A percentile compares a stretch with the other conserved stretches of the same genome.
These are phyloP conservation scores for Obba rivulosa DNA, from an alignment of 768 basidiomycete species.

Conservation along the genomic window DNA sequence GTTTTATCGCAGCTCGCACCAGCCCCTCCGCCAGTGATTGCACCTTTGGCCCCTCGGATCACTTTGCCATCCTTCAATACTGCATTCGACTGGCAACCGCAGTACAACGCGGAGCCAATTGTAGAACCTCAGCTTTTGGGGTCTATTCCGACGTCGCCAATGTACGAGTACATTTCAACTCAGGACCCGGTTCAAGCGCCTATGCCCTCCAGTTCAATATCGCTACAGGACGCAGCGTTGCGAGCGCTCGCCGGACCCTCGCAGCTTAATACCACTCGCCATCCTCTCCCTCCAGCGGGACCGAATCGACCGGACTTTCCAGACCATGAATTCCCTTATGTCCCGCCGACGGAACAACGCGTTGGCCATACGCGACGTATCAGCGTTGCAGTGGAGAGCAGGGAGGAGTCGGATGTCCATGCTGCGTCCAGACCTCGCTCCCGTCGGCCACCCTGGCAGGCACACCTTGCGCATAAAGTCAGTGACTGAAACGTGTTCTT, in stretches of 20 bases:
- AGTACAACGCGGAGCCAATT: too few species aligned
- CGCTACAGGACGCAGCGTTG: not conserved
- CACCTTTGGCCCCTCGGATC: not conserved
- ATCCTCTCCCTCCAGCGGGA: too few species aligned
- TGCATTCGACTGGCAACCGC: too few species aligned
- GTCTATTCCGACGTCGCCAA: too few species aligned
- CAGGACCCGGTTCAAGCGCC: too few species aligned
- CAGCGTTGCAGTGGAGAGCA: constrained; percentile 33
- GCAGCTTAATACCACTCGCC: too few species aligned
- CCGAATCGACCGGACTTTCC: too few species aligned
- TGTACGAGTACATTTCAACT: too few species aligned
- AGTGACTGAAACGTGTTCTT: constrained; percentile 2
- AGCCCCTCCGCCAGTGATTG: constrained; percentile 3
- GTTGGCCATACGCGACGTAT: constrained; percentile 35
- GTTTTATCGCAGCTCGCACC: constrained; percentile 4
- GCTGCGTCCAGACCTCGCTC: constrained; percentile 3
- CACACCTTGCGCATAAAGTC: constrained; percentile 14
- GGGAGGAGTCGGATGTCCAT: constrained; percentile 18
- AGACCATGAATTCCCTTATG: constrained; percentile 25
- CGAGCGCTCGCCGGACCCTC: constrained; percentile 2
- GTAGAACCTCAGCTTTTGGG: too few species aligned
- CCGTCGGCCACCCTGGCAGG: constrained; percentile 13
- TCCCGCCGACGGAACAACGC: constrained; percentile 26
- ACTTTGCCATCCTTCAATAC: not conserved
- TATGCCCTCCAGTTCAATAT: too few species aligned